Evolutionary conservation across 2,329 filamentous ascomycete genomes (phyloP).

Genomic region (Colletotrichum orchidophilum): DNA sequence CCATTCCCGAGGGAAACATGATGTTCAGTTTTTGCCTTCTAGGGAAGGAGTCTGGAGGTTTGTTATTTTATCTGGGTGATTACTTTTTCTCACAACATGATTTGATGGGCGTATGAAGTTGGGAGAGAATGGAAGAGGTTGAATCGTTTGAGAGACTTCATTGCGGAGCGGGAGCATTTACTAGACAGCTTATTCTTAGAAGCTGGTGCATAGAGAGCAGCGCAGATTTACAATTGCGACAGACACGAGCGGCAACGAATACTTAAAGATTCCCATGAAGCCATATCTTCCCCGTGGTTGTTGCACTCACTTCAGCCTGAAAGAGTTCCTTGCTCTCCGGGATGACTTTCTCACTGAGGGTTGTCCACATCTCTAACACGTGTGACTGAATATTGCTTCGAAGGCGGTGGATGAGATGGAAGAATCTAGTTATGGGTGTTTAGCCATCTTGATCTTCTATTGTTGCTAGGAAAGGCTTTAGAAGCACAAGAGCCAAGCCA

Average conservation of each 20-base stretch:
- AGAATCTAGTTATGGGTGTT: background rate
- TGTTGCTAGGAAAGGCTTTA: too few species aligned
- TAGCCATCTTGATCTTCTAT: background rate
- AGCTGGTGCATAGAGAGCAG: background rate
- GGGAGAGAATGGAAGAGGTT: background rate
- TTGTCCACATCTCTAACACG: too few species aligned
- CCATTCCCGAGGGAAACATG: background rate
- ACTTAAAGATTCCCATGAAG: background rate
- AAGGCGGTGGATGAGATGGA: too few species aligned
- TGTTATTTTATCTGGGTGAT: background rate
- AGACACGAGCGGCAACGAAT: background rate
- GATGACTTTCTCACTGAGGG: background rate
- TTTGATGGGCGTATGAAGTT: background rate
- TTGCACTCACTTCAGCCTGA: background rate
- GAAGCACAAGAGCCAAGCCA: too few species aligned
- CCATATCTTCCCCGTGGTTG: background rate
- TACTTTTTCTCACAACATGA: background rate
- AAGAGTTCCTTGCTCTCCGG: background rate
- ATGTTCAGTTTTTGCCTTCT: background rate
- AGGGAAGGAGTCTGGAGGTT: background rate
- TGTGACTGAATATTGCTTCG: too few species aligned
- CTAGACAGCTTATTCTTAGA: background rate
- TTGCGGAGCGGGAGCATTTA: background rate
- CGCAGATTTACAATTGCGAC: too few species aligned
- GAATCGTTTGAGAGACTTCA: background rate